Conservation (phyloP, 768 basidiomycete species). For the Naematelia aurantialba region DNA sequence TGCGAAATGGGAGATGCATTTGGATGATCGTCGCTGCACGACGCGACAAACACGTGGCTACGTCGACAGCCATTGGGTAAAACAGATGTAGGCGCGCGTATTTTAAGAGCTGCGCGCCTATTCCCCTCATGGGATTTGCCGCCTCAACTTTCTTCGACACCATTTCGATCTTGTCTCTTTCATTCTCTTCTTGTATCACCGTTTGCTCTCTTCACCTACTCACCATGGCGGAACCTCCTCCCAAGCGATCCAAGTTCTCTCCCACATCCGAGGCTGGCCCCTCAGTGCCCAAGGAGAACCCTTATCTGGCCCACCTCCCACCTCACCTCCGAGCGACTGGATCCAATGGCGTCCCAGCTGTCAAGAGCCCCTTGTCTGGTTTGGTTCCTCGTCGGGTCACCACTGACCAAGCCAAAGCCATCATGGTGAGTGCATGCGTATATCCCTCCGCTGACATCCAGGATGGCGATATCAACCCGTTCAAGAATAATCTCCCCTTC, state of each 20-base stretch:
- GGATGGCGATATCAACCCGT: constrained; percentile 80
- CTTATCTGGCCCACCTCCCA: constrained; percentile 36
- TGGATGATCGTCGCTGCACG: background rate
- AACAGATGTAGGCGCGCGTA: background rate
- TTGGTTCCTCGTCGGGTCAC: constrained; percentile 68
- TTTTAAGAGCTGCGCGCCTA: background rate
- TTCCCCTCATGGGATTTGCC: background rate
- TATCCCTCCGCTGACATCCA: constrained; percentile 46
- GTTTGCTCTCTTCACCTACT: too few species aligned
- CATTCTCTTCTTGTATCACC: background rate
- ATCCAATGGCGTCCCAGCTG: constrained; percentile 15
- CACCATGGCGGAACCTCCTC: constrained; percentile 20
- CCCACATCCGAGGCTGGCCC: constrained; percentile 13
- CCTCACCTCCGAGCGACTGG: constrained; percentile 10
- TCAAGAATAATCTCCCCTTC: constrained; percentile 69
- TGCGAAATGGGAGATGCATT: too few species aligned
- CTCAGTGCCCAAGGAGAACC: constrained; percentile 32
- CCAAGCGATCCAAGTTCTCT: constrained; percentile 19
- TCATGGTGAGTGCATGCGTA: constrained; percentile 60
- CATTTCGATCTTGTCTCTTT: background rate
- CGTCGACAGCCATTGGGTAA: background rate
- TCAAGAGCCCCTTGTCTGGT: constrained; percentile 63
- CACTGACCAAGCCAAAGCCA: constrained; percentile 63
- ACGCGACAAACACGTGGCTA: background rate
- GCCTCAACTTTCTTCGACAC: background rate